Conservation (phyloP, 2,329 filamentous ascomycete genomes). For the Botrytis deweyae region DNA sequence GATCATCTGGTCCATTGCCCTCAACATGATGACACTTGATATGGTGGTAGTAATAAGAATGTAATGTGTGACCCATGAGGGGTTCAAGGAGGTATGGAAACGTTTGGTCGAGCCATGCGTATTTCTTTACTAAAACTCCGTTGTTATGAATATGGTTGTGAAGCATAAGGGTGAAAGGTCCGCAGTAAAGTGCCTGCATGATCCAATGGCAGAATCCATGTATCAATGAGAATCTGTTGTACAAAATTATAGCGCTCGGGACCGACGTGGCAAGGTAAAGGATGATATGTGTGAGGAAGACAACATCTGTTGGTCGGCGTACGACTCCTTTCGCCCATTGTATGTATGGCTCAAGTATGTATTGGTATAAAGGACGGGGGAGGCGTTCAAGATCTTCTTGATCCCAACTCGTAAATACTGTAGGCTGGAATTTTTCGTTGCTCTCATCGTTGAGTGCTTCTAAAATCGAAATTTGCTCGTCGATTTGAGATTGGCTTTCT, state of each 20-base stretch:
- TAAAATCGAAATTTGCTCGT: constrained; percentile 16
- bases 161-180: constrained; percentile 77
- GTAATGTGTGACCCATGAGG: constrained; percentile 81
- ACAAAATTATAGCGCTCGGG: constrained; percentile 66
- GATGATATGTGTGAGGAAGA: constrained; percentile 75
- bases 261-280: constrained; percentile 69
- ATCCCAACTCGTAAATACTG: constrained; percentile 31
- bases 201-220: constrained; percentile 66
- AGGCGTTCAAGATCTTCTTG: constrained; percentile 27
- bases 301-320: constrained; percentile 56
- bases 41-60: constrained; percentile 82
- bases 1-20: constrained; percentile 73
- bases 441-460: constrained; percentile 23
- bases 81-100: constrained; percentile 77
- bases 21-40: constrained; percentile 85
- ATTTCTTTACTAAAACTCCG: constrained; percentile 60
- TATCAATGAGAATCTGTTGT: constrained; percentile 62
- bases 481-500: constrained; percentile 14
- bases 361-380: constrained; percentile 22
- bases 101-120: constrained; percentile 55
- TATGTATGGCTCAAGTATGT: constrained; percentile 27
- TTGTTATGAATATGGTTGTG: constrained; percentile 82
- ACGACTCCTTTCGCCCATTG: constrained; percentile 31
- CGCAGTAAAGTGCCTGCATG: constrained; percentile 68
- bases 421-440: constrained; percentile 30